Conservation (phyloP, 768 basidiomycete species). For the Fistulinella prunicolor region DNA sequence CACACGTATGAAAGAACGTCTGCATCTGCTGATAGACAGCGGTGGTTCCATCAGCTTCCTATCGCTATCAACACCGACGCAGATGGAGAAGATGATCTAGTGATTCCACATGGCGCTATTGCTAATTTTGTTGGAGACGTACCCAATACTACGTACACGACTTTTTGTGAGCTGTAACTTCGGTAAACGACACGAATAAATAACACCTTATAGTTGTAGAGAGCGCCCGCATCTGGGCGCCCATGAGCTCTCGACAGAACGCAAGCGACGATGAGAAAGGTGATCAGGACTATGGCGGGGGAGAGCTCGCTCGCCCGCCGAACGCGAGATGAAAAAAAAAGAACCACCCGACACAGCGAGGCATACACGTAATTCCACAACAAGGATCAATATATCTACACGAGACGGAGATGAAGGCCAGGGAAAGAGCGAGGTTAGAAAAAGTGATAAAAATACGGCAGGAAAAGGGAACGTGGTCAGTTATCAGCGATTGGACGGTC, state of each 20-base stretch:
- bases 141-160: background rate
- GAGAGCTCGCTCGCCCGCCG: background rate
- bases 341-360: slow-evolving; percentile 1
- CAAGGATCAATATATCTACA: slow-evolving; percentile 15
- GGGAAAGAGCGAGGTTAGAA: slow-evolving; percentile 7
- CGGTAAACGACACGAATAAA: background rate
- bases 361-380: slow-evolving; percentile 36
- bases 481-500: background rate
- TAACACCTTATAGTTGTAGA: background rate
- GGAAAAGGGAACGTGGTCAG: background rate
- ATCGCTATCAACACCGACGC: too few relatives aligned
- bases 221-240: too few relatives aligned
- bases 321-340: background rate
- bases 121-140: too few relatives aligned
- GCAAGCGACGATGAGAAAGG: background rate
- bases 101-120: too few relatives aligned
- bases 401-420: slow-evolving; percentile 16
- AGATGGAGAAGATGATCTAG: too few relatives aligned
- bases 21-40: too few relatives aligned
- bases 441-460: background rate
- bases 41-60: too few relatives aligned
- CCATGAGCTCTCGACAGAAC: background rate
- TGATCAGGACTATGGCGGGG: too few relatives aligned
- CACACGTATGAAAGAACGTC: too few relatives aligned
- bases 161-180: background rate